phyloP scores from a whole-genome alignment of 768 basidiomycete genomes.

The Vararia minispora region DNA sequence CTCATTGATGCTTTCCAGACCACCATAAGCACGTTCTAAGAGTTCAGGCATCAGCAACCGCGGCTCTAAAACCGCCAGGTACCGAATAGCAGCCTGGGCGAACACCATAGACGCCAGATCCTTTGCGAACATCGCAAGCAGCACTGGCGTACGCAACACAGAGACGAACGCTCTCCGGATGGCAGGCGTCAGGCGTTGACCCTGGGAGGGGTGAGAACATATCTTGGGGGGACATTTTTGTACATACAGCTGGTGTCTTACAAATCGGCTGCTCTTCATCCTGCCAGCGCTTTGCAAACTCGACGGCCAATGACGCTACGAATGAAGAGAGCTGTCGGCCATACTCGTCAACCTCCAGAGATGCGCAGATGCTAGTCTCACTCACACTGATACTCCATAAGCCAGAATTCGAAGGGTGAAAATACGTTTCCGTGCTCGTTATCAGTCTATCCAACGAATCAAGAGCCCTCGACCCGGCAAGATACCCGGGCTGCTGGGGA shows the following conservation, averaged over 20 bases:
- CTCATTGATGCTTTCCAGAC: conserved; percentile 89
- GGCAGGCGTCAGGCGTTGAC: conserved; percentile 63
- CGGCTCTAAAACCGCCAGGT: conserved; percentile 73
- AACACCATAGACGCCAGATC: conserved; percentile 72
- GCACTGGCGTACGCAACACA: conserved; percentile 72
- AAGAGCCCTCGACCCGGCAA: conserved; percentile 80
- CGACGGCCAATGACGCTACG: conserved; percentile 57
- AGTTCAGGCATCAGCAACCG: conserved; percentile 81
- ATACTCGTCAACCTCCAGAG: no score
- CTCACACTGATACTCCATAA: conserved; percentile 61
- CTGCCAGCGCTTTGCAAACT: conserved; percentile 70
- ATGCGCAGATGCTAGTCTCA: no score
- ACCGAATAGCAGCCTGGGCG: conserved; percentile 69
- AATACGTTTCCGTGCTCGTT: conserved; percentile 88
- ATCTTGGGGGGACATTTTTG: conserved; percentile 2
- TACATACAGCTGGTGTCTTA: conserved; percentile 62
- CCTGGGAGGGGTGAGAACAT: conserved; percentile 24
- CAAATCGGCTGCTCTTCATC: conserved; percentile 72
- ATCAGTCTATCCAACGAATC: conserved; percentile 82
- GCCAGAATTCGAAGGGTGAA: conserved; percentile 91
- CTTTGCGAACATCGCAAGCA: conserved; percentile 88
- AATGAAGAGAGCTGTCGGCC: no score
- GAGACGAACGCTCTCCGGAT: conserved; percentile 79
- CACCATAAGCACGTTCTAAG: conserved; percentile 82
- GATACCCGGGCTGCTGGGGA: conserved; percentile 36